Evolutionary conservation across 225 moss, liverwort and hornwort species (phyloP).

Genomic region (Ulota crispa): DNA sequence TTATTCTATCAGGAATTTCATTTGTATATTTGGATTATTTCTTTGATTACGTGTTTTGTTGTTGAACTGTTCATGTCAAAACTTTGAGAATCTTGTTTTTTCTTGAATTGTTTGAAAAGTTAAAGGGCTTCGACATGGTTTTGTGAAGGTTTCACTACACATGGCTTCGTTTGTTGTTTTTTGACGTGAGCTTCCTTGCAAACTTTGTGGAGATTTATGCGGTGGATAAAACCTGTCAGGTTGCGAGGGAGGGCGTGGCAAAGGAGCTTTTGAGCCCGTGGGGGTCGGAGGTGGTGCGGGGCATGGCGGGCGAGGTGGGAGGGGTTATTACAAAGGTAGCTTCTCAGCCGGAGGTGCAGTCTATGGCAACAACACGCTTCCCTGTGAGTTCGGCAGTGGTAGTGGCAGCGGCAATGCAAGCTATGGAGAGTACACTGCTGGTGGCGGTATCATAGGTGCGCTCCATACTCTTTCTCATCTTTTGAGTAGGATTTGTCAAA

Average conservation of each 20-base stretch:
- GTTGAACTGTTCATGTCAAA: neutral
- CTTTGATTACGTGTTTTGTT: neutral
- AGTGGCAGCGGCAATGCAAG: conserved; percentile 91
- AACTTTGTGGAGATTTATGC: conserved; percentile 18
- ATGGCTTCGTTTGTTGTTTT: neutral
- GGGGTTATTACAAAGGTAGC: conserved; percentile 81
- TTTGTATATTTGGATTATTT: neutral
- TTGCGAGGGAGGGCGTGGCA: conserved; percentile 66
- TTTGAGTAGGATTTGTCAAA: neutral
- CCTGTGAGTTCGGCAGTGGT: conserved; percentile 96
- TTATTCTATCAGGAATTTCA: neutral
- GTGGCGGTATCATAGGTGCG: conserved; percentile 94
- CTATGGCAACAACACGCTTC: conserved; percentile 71
- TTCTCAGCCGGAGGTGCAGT: conserved; percentile 70
- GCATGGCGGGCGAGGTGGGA: conserved; percentile 91
- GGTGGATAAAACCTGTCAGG: conserved; percentile 38
- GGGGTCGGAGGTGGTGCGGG: conserved; percentile 93
- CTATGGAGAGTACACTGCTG: conserved; percentile 69
- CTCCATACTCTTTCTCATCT: neutral
- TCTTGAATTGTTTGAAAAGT: neutral
- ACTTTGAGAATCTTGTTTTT: conserved; percentile 3
- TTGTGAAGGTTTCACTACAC: neutral
- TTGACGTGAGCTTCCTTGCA: conserved; percentile 11
- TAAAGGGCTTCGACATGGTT: neutral
- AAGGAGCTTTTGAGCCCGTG: conserved; percentile 66